Conservation (phyloP, 2,329 filamentous ascomycete genomes). For the Cytospora piceae region DNA sequence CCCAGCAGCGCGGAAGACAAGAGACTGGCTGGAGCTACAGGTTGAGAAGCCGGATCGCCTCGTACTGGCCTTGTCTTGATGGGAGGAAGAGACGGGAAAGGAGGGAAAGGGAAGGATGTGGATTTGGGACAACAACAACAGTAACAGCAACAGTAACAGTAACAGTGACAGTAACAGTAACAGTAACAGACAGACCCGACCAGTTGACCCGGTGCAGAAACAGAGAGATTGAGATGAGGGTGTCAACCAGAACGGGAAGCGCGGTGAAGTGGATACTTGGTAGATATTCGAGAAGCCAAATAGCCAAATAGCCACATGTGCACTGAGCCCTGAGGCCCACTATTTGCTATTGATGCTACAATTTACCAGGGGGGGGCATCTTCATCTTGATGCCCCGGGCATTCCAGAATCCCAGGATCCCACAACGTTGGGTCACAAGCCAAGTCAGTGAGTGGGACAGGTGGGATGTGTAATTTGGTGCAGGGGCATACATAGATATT, state of each 20-base stretch:
- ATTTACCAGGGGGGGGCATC: constrained; percentile 3
- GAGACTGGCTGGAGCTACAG: not conserved
- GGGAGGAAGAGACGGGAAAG: constrained; percentile 2
- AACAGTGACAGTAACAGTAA: not conserved
- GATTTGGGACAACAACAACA: constrained; percentile 1
- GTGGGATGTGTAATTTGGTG: constrained; percentile 21
- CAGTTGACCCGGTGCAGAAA: constrained; percentile 4
- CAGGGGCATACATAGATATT: not conserved
- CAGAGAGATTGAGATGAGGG: constrained; percentile 15
- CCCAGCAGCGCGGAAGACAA: constrained; percentile 9
- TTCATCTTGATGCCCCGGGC: constrained; percentile 7
- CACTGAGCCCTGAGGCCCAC: constrained; percentile 12
- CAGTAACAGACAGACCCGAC: not conserved
- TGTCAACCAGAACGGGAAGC: constrained; percentile 20
- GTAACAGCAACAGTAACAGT: not conserved
- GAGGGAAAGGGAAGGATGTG: constrained; percentile 6
- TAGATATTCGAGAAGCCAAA: not conserved
- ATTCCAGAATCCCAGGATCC: constrained; percentile 1
- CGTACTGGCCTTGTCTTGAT: constrained; percentile 22
- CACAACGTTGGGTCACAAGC: constrained; percentile 8
- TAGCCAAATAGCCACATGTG: constrained; percentile 17
- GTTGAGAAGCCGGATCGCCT: constrained; percentile 16
- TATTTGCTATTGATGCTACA: constrained; percentile 10
- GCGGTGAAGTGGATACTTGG: constrained; percentile 16
- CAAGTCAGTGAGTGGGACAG: constrained; percentile 10